These are phyloP conservation scores for Neurospora sp. DNA, from an alignment of 495 filamentous ascomycete species.

Conservation along the genomic window DNA sequence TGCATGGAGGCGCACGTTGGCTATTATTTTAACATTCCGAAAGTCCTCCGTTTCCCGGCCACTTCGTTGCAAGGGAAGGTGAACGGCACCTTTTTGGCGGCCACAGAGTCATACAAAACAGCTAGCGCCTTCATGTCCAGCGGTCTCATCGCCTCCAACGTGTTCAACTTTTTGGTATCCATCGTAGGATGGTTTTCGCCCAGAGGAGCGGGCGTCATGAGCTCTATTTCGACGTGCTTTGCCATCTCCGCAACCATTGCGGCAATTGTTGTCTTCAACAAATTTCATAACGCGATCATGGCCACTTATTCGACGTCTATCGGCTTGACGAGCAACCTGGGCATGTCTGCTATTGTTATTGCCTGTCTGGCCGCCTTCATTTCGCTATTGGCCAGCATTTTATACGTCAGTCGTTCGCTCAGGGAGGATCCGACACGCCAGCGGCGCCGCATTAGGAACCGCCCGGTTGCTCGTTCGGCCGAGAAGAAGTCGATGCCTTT, in stretches of 20 bases:
- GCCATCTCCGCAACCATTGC: conserved; percentile 21
- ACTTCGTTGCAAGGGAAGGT: conserved; percentile 13
- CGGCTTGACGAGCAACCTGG: conserved; percentile 16
- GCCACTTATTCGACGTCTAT: conserved; percentile 11
- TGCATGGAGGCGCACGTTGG: conserved; percentile 22
- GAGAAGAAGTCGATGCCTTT: conserved; percentile 3
- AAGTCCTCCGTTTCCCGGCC: conserved; percentile 21
- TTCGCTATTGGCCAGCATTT: conserved; percentile 10
- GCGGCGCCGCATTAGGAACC: neutral
- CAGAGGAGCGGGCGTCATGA: conserved; percentile 6
- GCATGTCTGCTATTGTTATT: conserved; percentile 15
- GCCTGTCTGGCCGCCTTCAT: conserved; percentile 17
- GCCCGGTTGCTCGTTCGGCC: conserved; percentile 1
- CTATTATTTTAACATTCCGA: conserved; percentile 24
- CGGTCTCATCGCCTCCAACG: conserved; percentile 18
- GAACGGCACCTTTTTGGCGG: conserved; percentile 7
- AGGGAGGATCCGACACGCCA: neutral
- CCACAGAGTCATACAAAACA: conserved; percentile 15
- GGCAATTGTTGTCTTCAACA: conserved; percentile 16
- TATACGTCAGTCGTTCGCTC: conserved; percentile 4
- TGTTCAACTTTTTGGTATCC: conserved; percentile 14
- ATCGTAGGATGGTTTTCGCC: conserved; percentile 18
- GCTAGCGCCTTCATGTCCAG: conserved; percentile 19
- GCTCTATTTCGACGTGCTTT: conserved; percentile 17
- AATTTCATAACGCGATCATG: conserved; percentile 19